Percentiles rank a stretch among this genome's conserved stretches.
These are phyloP conservation scores for Colletotrichum cuscutae DNA, from an alignment of 2,329 filamentous ascomycete genomes.

Conservation along the genomic window DNA sequence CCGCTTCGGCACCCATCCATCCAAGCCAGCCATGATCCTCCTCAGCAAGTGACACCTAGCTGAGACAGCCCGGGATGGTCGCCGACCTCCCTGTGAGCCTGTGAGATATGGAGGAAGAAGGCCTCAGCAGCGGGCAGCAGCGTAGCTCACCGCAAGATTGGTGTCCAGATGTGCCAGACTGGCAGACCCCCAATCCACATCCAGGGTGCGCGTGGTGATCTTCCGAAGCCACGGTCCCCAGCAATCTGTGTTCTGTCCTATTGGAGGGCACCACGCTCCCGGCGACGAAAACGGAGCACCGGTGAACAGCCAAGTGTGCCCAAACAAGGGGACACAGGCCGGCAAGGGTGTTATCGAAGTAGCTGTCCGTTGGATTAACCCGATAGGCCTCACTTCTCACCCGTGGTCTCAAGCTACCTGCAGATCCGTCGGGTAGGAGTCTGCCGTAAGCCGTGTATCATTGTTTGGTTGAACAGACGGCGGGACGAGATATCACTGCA, in stretches of 20 bases:
- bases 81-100: not conserved
- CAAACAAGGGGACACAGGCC: not conserved
- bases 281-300: slow-evolving; percentile 9
- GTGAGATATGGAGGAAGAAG: not conserved
- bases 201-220: slow-evolving; percentile 30
- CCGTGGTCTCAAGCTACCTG: not conserved
- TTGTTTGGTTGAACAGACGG: not conserved
- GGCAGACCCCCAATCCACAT: slow-evolving; percentile 9
- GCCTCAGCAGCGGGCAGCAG: not conserved
- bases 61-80: slow-evolving; percentile 23
- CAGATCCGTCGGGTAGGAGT: not conserved
- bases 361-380: not conserved
- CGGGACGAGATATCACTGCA: not conserved
- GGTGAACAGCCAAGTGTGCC: slow-evolving; percentile 11
- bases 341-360: not conserved
- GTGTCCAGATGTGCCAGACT: not conserved
- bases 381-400: slow-evolving; percentile 1
- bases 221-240: slow-evolving; percentile 2
- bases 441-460: not conserved
- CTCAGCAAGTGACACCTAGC: not conserved
- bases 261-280: slow-evolving; percentile 18
- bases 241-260: not conserved
- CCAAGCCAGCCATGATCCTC: not conserved
- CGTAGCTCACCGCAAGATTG: slow-evolving; percentile 26
- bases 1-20: too few species aligned